Evolutionary conservation across 2,329 filamentous ascomycete genomes (phyloP), one percentile per base, ranked within the genome.

Genomic region (Lanzia echinophila): DNA sequence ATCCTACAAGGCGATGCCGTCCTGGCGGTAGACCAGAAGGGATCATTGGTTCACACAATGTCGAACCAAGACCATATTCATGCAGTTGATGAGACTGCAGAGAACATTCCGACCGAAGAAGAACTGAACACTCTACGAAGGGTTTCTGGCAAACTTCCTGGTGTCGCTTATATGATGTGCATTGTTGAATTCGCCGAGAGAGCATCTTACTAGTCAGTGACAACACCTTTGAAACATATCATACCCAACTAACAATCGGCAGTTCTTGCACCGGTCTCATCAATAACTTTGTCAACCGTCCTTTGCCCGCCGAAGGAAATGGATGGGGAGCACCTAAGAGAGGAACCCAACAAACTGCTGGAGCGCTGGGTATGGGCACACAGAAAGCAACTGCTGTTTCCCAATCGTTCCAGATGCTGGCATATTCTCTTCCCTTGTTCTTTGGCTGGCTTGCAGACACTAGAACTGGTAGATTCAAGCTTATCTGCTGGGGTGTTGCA

Each of bases 181-280:
- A 82, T 88, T 58, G 81, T 87, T 56, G 87, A 90, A 70, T 72
- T 88, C 54, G 87, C 83, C 71, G 87, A 90, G 72, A 83, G 86
- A 47, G 88, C 88, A 71, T 86, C 83, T 13, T 90, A 88, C 78
- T 89, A 90, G 65, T 87, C 86, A 52, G 84, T 83, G 7, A 82
- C n/a, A 41, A 17, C 38, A 41, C n/a, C 13, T 83, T 65, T 73
- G 6, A 41, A 39, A 22, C 5, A 12, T 13, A 2, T 6, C 8
- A n/a, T 3, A 12, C 7, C 6, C 17, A 15, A 5, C 50, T 53
- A 48, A 53, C 43, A 28, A 34, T 31, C 1, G 17, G 1, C 3
- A 53, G 50, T 42, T 43, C 43, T 24, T 53, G 50, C 44, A 34
- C 31, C 10, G 44, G 50, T 48, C 44, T 53, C 24, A 33, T 53